Base-by-base conservation (phyloP, 2,329 filamentous ascomycete species). In the Calonectria crousiana region DNA sequence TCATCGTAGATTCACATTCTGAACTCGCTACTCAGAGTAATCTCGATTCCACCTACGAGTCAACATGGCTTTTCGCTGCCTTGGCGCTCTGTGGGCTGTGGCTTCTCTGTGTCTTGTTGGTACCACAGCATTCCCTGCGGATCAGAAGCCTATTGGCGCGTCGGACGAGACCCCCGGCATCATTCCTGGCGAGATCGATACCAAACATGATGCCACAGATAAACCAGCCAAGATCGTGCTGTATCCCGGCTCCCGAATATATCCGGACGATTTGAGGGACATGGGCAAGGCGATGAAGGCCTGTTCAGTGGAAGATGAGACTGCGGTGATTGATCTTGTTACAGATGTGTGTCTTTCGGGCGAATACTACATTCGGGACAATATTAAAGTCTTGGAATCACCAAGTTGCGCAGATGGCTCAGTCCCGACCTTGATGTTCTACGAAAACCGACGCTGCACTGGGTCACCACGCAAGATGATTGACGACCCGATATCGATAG, bases 361-460 rank as follows among this genome's bases (percentile, higher is more conserved):
- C 13, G 68, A 65, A 20, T 65, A 71, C 28, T 71, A 71, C 49
- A 44, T 65, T 58, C 68, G 68, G 5, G 36, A 71, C n/a, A 71
- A 71, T 32, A 36, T 71, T 36, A 66, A 56, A 26, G 36, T 70
- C 2, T 30, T 70, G 18, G 47, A 52, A 34, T 53, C 68, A 9
- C 58, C 68, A 13, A 65, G 18, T 16, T 70, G 68, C 18, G 32
- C 44, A 10, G 58, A 70, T 47, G 58, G 68, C 11, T 71, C 68
- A 1, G 10, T 11, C 2, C 58, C 68, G 26, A 56, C 58, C 14
- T 28, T 71, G 20, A 34, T 56, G 34, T 71, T 65, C 49, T 71
- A 71, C 36, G 32, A 38, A 47, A 65, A 47, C 68, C 53, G 68
- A 34, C 47, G n/a, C 13, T 71, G 68, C n/a, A 65, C 58, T 6